phyloP scores from a whole-genome alignment of 2,329 filamentous ascomycete genomes.

The Pezicula neosporulosa region DNA sequence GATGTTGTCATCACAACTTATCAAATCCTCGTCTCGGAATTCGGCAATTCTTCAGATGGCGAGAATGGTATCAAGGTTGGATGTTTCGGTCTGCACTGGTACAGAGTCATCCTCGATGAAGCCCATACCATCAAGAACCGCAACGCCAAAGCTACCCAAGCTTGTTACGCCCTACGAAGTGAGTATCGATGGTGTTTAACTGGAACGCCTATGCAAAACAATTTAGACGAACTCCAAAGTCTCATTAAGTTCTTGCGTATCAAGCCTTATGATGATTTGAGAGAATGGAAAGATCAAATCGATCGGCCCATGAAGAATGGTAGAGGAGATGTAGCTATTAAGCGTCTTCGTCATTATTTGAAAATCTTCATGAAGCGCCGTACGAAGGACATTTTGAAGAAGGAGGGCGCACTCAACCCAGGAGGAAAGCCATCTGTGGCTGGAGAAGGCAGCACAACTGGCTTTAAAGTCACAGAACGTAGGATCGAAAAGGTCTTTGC shows the following conservation, averaged over 20 bases:
- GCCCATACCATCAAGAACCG: slow-evolving; percentile 98
- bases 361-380: slow-evolving; percentile 98
- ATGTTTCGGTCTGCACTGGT: slow-evolving; percentile 92
- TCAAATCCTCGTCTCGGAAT: slow-evolving; percentile 90
- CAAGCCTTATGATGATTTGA: slow-evolving; percentile 82
- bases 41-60: slow-evolving; percentile 63
- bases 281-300: slow-evolving; percentile 88
- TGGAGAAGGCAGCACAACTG: slow-evolving; percentile 48
- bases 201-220: slow-evolving; percentile 97
- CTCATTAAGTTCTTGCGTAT: slow-evolving; percentile 91
- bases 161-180: slow-evolving; percentile 78
- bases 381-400: slow-evolving; percentile 93
- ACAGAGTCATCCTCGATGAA: slow-evolving; percentile 91
- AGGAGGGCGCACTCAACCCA: slow-evolving; percentile 76
- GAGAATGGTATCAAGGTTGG: slow-evolving; percentile 66
- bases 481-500: slow-evolving; percentile 80
- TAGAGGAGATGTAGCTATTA: slow-evolving; percentile 83
- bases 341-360: slow-evolving; percentile 77
- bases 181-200: slow-evolving; percentile 96
- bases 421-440: slow-evolving; percentile 58
- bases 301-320: slow-evolving; percentile 86
- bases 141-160: slow-evolving; percentile 91
- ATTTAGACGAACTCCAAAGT: slow-evolving; percentile 92
- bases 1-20: slow-evolving; percentile 98
- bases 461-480: slow-evolving; percentile 88